Base-by-base conservation (phyloP, 2,329 filamentous ascomycete species). In the Hortaea werneckii region DNA sequence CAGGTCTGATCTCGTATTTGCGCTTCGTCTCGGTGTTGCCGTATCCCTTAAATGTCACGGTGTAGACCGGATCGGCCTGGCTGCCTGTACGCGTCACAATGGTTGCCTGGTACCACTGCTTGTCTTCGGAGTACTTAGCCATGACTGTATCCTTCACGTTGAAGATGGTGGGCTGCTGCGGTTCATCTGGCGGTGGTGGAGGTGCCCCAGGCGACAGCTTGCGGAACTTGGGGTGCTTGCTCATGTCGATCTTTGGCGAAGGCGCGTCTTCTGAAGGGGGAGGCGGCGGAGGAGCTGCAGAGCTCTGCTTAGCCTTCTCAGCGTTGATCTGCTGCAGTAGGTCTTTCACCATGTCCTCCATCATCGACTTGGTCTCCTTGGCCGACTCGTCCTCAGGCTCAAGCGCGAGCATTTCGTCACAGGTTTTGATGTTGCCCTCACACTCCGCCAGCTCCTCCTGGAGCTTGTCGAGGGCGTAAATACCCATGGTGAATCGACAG, bases 41-140 rank as follows among this genome's bases (percentile, higher is more conserved):
- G 69, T 96, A 96, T 59, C 80, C 86, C 69, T 94, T 90, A 74
- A 96, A 98, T 57, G 85, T 92, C 65, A 98, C 89, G 41, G 87
- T 84, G 65, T 95, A 98, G 52, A 95, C 86, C 32, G 89, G 90
- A 43, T 87, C 85, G 38, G 81, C 85, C n/a, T 83, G 82, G 6
- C 88, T 95, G 48, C 92, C 92, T 20, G 90, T 95, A 58, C 95
- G 89, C 43, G 85, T 89, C 43, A 87, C 90, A 65, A 98, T 94
- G 59, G 87, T 83, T 37, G 89, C 92, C 40, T 87, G 83, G 69
- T 96, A 96, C 69, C 89, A 95, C 26, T 78, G 78, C 60, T 85
- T 87, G 67, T 98, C 92, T 45, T 87, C 88, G 7, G 87, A 85
- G 87, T 89, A 98, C 67, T 90, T 89, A 40, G 90, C 92, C 65